Base-by-base conservation (phyloP, 1,284 basidiomycete species). In the Apiotrichum akiyoshidainum region DNA sequence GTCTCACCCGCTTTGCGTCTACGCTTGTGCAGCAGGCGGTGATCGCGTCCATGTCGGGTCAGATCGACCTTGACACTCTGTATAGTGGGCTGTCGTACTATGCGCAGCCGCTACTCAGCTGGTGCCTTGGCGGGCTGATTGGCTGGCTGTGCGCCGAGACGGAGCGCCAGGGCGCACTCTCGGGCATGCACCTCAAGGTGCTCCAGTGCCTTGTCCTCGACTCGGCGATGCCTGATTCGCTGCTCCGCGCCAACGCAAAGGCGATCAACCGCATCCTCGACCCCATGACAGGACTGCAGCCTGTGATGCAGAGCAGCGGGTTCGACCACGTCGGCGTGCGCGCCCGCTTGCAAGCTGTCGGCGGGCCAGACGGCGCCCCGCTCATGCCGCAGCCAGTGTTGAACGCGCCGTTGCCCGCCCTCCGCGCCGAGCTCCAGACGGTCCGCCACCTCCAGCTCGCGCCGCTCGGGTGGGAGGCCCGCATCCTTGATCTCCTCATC, bases 1-100 rank as follows among this genome's bases (percentile, higher is more conserved):
- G 72, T 0, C 71, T 83, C 14, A 74, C 80, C 37, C 67, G 71
- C 9, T 72, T 82, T 2, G 73, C 80, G 0, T 73, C 81, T 0
- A 78, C 80, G 1, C 69, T 83, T n/a, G 78, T 81, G 34, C 74
- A 79, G 14, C 82, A 83, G 59, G 76, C 78, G 7, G 75, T 82
- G 53, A 60, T 68, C 2, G 81, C 82, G 0, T 75, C 75, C 22
- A 67, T 75, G 10, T 61, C 71, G 1, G 80, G 79, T 22, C 68
- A 80, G 14, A 80, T 83, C 52, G 81, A 82, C 59, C 64, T 77
- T 8, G 81, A 82, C 46, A 80, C 77, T 11, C 74, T 83, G 3
- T 75, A 78, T 37, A 75, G 77, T 22, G 82, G 81, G 1, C 68
- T 82, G 17, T 80, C 79, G 10, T 83, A 82, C 70, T 83, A 83